phyloP scores from a whole-genome alignment of 345 rosid genomes.

The Odontarrhena argentea region DNA sequence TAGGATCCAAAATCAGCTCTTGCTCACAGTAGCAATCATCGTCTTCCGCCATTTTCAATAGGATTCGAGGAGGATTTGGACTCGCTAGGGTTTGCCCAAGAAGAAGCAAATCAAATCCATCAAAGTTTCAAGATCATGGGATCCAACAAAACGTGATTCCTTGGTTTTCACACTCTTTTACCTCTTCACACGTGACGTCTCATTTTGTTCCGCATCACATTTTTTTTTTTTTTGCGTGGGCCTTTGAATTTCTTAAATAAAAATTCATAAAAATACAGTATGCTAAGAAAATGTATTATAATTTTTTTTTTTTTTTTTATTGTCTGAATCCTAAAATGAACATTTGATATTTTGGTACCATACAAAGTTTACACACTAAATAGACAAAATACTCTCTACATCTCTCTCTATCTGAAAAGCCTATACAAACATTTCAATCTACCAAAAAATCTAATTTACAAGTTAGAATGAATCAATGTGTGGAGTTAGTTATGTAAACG shows the following conservation, averaged over 20 bases:
- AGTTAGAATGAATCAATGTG: conserved; percentile 36
- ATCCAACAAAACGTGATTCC: conserved; percentile 18
- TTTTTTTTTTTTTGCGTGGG: neutral
- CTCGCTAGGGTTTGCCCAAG: conserved; percentile 22
- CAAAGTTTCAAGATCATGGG: conserved; percentile 24
- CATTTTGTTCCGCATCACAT: neutral
- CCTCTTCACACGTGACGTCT: conserved; percentile 20
- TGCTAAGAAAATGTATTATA: too few relatives aligned
- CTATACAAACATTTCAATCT: conserved; percentile 43
- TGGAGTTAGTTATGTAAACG: conserved; percentile 33
- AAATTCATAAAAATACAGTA: too few relatives aligned
- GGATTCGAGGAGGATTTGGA: neutral
- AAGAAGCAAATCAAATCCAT: conserved; percentile 11
- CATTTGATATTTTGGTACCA: conserved; percentile 11
- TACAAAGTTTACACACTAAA: conserved; percentile 42
- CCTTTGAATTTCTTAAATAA: neutral
- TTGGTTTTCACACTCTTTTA: neutral
- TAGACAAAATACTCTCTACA: conserved; percentile 16
- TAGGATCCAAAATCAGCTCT: conserved; percentile 5
- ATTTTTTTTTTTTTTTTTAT: neutral
- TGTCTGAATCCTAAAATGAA: conserved; percentile 29
- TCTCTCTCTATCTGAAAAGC: conserved; percentile 26
- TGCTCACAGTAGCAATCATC: conserved; percentile 8
- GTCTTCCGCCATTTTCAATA: conserved; percentile 36
- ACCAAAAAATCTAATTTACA: conserved; percentile 41